Evolutionary conservation across 164 flowering plant species (phyloP), one percentile per base, ranked within the genome.

Genomic region (Nymphaea colorata): DNA sequence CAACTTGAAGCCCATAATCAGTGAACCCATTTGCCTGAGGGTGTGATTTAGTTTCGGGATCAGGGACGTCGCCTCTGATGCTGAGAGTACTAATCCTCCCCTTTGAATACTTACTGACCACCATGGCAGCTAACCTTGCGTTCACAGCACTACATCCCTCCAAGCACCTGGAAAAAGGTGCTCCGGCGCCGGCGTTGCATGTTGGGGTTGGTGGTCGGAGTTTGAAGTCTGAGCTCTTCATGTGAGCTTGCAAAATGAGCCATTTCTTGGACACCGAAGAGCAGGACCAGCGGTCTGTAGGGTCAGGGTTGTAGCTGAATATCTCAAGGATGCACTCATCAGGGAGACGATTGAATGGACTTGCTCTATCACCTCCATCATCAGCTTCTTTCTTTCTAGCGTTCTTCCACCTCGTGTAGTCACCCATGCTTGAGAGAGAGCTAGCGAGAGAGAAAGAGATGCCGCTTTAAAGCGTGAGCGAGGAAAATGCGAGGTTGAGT

Each of bases 41-140:
- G 8, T 10, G 2, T 51, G 57, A 51, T 51, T 8, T 8, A 8
- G 57, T 0, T 5, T 10, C 8, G 12, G 8, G 74, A 25, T 62
- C 51, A 15, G 79, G 68, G 15, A 69, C 60, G 62, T 70, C 72
- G 63, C 82, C 81, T 36, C 75, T 66, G n/a, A 81, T 68, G n/a
- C 68, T 69, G 42, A 80, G 81, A 69, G 76, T 72, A 59, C 78
- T 75, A 6, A 80, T 65, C 53, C 81, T 78, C 16, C 77, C 79
- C 42, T 68, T 75, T 66, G 43, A 65, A 42, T 64, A 45, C 42
- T 70, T 73, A 43, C 82, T 80, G n/a, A 80, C 73, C 44, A 80
- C 75, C 59, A 80, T 73, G 10, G 82, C 82, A 59, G 82, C 82
- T 65, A 77, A 75, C 59, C 80, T 73, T 10, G 76, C 53, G 66